Evolutionary conservation across 768 basidiomycete genomes (phyloP).

Genomic region (Collybiopsis confluens): DNA sequence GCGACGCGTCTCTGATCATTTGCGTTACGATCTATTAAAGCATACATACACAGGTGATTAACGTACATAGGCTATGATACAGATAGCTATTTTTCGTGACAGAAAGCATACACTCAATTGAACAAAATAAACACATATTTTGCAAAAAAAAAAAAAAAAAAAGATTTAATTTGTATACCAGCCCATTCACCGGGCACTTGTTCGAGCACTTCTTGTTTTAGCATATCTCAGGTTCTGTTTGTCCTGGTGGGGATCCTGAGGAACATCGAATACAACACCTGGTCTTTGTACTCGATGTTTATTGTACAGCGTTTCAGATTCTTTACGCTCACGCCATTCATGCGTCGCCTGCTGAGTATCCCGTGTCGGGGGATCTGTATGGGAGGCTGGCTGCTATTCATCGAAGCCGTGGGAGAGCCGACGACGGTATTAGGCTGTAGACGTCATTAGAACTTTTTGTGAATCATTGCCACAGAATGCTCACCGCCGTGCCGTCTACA

Average conservation of each 20-base stretch:
- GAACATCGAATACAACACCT: slow-evolving; percentile 64
- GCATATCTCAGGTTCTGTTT: slow-evolving; percentile 20
- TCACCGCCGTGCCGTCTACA: slow-evolving; percentile 73
- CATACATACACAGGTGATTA: background rate
- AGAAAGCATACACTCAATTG: background rate
- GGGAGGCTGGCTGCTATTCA: slow-evolving; percentile 53
- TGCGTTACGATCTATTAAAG: background rate
- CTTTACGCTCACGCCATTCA: slow-evolving; percentile 67
- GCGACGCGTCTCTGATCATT: background rate
- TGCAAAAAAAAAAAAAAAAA: background rate
- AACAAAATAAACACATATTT: slow-evolving; percentile 1
- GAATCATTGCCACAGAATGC: slow-evolving; percentile 22
- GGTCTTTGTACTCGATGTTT: slow-evolving; percentile 39
- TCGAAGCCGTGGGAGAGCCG: slow-evolving; percentile 71
- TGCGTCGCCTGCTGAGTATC: slow-evolving; percentile 62
- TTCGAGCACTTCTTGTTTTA: slow-evolving; percentile 2
- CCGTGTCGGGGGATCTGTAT: slow-evolving; percentile 55
- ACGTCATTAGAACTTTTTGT: slow-evolving; percentile 11
- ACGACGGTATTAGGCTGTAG: slow-evolving; percentile 64
- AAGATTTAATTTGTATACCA: background rate
- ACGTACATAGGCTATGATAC: slow-evolving; percentile 7
- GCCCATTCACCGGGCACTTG: background rate
- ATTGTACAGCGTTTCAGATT: slow-evolving; percentile 31
- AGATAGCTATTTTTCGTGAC: background rate
- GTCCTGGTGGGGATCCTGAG: slow-evolving; percentile 47